Percentiles rank a stretch among this genome's conserved stretches.
Conservation (phyloP, 805 yeast species). For the Candida lessepsii region DNA sequence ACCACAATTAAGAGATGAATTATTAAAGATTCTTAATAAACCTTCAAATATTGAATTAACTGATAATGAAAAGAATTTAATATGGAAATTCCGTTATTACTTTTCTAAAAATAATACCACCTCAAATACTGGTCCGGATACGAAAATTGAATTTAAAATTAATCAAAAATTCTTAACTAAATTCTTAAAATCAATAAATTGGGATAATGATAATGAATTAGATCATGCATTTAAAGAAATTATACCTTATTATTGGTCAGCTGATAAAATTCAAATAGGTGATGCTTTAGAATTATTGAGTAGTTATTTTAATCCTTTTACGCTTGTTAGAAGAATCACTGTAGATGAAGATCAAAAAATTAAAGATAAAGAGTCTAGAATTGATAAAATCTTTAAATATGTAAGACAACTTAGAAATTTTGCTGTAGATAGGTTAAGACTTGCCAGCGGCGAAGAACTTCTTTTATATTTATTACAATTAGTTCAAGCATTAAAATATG, state of each 20-base stretch:
- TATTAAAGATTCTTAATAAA: conserved; percentile 63
- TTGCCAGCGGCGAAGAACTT: conserved; percentile 78
- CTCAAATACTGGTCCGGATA: conserved; percentile 9
- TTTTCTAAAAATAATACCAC: conserved; percentile 34
- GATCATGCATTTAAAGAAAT: conserved; percentile 70
- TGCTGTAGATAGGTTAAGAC: conserved; percentile 80
- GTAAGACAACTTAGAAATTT: conserved; percentile 64
- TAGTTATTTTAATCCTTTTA: conserved; percentile 60
- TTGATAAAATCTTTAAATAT: conserved; percentile 30
- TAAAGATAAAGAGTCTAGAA: conserved; percentile 25
- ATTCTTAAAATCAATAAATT: conserved; percentile 80
- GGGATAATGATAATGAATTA: conserved; percentile 82
- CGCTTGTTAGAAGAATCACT: conserved; percentile 18
- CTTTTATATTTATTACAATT: conserved; percentile 81
- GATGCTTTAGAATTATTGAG: conserved; percentile 86
- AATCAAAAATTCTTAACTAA: conserved; percentile 57
- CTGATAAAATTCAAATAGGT: conserved; percentile 74
- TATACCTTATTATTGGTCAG: conserved; percentile 56
- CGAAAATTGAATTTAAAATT: conserved; percentile 35
- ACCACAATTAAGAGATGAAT: conserved; percentile 72
- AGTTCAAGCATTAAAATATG: conserved; percentile 89
- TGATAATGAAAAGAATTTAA: conserved; percentile 78
- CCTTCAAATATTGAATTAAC: conserved; percentile 82
- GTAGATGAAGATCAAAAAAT: conserved; percentile 11
- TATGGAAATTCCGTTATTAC: conserved; percentile 90